phyloP scores from a whole-genome alignment of 352 stramenopile species.

The Globisporangium echinulatum region DNA sequence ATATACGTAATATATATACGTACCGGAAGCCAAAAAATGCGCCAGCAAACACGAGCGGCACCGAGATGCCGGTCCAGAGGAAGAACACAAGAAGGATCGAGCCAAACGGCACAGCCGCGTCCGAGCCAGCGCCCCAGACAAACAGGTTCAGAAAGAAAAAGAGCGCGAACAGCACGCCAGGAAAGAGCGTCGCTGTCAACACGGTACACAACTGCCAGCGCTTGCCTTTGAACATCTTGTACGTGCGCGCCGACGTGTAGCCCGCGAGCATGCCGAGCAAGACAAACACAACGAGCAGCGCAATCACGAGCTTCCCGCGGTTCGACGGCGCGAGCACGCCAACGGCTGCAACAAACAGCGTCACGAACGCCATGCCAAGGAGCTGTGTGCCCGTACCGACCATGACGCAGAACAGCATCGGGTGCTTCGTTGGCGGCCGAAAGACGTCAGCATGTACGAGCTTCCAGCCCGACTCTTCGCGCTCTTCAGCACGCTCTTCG shows the following conservation, averaged over 20 bases:
- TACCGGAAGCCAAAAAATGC: slow-evolving; percentile 98
- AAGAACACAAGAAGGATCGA: slow-evolving; percentile 97
- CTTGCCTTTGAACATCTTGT: slow-evolving; percentile 99
- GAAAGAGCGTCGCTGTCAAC: slow-evolving; percentile 95
- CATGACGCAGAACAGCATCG: slow-evolving; percentile 96
- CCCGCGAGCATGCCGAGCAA: slow-evolving; percentile 94
- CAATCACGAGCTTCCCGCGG: slow-evolving; percentile 97
- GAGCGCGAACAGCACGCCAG: slow-evolving; percentile 93
- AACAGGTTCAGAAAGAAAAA: slow-evolving; percentile 99
- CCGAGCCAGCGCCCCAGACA: slow-evolving; percentile 90
- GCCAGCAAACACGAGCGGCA: slow-evolving; percentile 98
- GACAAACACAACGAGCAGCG: slow-evolving; percentile 96
- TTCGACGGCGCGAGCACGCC: slow-evolving; percentile 96
- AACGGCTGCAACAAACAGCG: slow-evolving; percentile 95
- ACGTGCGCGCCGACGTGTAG: slow-evolving; percentile 94
- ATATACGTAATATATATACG: slow-evolving; percentile 14
- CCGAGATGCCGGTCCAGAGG: slow-evolving; percentile 98
- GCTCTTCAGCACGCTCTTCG: slow-evolving; percentile 97
- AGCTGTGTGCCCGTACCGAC: slow-evolving; percentile 97
- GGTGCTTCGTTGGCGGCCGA: slow-evolving; percentile 91
- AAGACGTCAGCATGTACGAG: slow-evolving; percentile 99
- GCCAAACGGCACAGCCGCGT: slow-evolving; percentile 93
- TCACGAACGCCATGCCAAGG: slow-evolving; percentile 93
- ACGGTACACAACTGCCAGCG: slow-evolving; percentile 96
- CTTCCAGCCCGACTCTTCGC: slow-evolving; percentile 99